phyloP scores from a whole-genome alignment of 805 yeast species.

The Blastobotrys terrestris region DNA sequence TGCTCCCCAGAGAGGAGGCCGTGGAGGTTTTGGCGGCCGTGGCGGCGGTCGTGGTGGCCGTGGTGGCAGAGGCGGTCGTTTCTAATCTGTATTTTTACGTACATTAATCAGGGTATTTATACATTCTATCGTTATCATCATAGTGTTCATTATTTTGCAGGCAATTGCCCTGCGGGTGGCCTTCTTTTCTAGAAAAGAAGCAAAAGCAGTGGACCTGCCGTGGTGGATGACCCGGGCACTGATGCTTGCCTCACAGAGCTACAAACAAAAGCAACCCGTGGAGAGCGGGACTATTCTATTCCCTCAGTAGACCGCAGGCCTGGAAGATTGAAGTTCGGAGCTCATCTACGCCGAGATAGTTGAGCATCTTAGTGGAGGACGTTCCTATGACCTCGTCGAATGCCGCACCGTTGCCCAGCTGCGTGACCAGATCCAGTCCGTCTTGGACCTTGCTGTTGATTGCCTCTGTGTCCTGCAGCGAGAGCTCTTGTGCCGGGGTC shows the following conservation, averaged over 20 bases:
- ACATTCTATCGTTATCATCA: neutral
- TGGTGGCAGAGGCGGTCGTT: constrained; percentile 22
- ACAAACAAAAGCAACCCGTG: neutral
- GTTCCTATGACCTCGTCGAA: constrained; percentile 32
- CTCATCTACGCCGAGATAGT: constrained; percentile 23
- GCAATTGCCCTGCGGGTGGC: neutral
- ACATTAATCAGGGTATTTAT: neutral
- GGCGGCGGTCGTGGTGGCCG: constrained; percentile 24
- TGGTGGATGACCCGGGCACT: neutral
- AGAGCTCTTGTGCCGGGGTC: neutral
- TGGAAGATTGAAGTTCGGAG: constrained; percentile 23
- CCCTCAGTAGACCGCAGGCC: constrained; percentile 17
- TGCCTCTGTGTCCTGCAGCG: constrained; percentile 6
- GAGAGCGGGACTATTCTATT: neutral
- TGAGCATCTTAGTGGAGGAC: constrained; percentile 14
- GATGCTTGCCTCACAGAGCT: neutral
- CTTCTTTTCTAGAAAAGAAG: neutral
- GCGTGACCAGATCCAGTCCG: constrained; percentile 4
- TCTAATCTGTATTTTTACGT: constrained; percentile 4
- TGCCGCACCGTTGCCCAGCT: constrained; percentile 16
- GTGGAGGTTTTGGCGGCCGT: constrained; percentile 41
- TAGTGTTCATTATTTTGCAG: constrained; percentile 3
- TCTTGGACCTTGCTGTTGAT: constrained; percentile 6
- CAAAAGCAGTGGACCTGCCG: neutral
- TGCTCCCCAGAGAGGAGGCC: constrained; percentile 23